Base-by-base conservation (phyloP, 2,329 filamentous ascomycete species). In the Botryotinia convoluta region DNA sequence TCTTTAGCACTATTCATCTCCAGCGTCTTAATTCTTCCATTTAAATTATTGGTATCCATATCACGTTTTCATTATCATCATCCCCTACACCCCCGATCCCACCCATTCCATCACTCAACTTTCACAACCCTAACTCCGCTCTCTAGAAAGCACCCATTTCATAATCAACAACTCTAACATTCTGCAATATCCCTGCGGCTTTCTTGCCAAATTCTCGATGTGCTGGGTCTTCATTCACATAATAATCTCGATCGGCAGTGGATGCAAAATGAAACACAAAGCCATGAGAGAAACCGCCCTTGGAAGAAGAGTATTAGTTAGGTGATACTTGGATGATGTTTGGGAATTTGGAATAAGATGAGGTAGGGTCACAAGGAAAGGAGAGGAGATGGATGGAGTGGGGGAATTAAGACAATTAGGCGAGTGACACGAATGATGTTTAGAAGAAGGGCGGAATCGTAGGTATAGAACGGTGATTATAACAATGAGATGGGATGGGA, bases 241-340 rank as follows among this genome's bases (percentile, higher is more conserved):
- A 94, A 78, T 93, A 93, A 74, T 90, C 86, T 64, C 91, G 84
- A 79, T 94, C 91, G 75, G 88, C 86, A 29, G 84, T 83, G 35
- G 81, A 90, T 16, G 86, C 85, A 74, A 94, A 94, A 77, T 92
- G 88, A 35, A 87, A 85, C 2, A 94, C 86, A 75, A 94, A 94
- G 0, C 85, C 90, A 79, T 94, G 92, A 0, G 90, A 90, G 69
- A 91, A 87, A 0, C 87, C 91, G 67, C 86, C 84, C 90, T 89
- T 59, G n/a, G 12, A 37, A 14, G 20, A 8, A 20, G 59, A 5
- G 29, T 48, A 26, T 71, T 71, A 71, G 69, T 42, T 39, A 5
- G 10, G 29, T 29, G 45, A 20, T 35, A 9, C 22, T 45, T 8
- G 12, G 32, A 26, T 10, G 4, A 10, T 14, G 22, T 8, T 35